Percentiles rank a stretch among this genome's conserved stretches.
Conservation (phyloP, 2,329 filamentous ascomycete genomes). For the Akanthomyces lecanii region DNA sequence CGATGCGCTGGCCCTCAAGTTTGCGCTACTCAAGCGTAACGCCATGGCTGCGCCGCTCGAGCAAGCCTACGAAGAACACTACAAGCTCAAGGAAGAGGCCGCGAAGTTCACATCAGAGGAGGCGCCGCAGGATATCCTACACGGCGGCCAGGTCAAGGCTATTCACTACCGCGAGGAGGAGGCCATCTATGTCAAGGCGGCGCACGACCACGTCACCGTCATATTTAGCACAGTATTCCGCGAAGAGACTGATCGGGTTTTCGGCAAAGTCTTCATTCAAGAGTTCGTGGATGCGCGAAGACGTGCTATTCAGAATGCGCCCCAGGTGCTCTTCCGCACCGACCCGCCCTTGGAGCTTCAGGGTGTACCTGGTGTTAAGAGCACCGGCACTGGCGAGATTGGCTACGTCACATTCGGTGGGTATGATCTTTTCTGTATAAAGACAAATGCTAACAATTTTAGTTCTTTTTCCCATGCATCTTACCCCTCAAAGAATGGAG, state of each 20-base stretch:
- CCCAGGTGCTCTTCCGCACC: conserved; percentile 93
- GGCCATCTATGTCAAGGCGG: conserved; percentile 97
- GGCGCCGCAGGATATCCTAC: conserved; percentile 81
- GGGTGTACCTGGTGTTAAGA: conserved; percentile 75
- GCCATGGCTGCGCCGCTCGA: conserved; percentile 99
- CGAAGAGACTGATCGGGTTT: conserved; percentile 95
- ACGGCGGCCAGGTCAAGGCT: conserved; percentile 89
- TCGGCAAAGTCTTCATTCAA: conserved; percentile 96
- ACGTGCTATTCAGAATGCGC: conserved; percentile 95
- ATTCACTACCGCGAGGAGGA: conserved; percentile 99
- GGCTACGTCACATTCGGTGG: conserved; percentile 97
- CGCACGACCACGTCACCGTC: conserved; percentile 93
- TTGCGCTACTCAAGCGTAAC: conserved; percentile 93
- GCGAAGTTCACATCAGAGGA: conserved; percentile 91
- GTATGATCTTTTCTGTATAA: conserved; percentile 22
- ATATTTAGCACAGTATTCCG: conserved; percentile 98
- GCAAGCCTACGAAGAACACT: conserved; percentile 91
- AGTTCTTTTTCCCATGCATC: conserved; percentile 94
- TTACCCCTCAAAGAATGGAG: conserved; percentile 83
- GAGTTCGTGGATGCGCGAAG: conserved; percentile 96
- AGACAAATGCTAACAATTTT: conserved; percentile 21
- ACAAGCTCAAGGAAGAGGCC: conserved; percentile 78
- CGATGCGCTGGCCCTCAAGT: conserved; percentile 80
- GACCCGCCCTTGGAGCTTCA: conserved; percentile 91
- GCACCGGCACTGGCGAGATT: conserved; percentile 74